Conservation (phyloP, 2,329 filamentous ascomycete genomes). For the Diaporthe vexans region DNA sequence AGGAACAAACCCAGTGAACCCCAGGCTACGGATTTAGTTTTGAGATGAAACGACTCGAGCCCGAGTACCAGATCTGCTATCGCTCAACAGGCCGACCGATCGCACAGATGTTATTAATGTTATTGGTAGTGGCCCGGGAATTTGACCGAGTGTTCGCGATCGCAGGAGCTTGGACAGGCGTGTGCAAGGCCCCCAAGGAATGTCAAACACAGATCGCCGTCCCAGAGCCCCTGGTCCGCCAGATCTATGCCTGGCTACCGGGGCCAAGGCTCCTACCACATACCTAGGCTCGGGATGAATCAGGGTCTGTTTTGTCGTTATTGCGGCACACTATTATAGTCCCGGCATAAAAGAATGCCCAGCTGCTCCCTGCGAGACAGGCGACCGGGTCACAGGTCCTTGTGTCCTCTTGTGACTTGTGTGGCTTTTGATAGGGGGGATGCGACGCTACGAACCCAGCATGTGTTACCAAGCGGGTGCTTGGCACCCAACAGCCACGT, state of each 20-base stretch:
- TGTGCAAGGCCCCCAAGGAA: conserved; percentile 30
- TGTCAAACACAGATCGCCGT: conserved; percentile 39
- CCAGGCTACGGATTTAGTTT: conserved; percentile 19
- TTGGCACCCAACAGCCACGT: conserved; percentile 8
- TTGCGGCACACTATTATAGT: conserved; percentile 28
- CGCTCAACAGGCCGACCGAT: conserved; percentile 19
- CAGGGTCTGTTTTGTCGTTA: conserved; percentile 40
- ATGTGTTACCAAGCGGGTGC: conserved; percentile 21
- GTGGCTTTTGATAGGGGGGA: conserved; percentile 22
- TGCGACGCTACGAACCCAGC: conserved; percentile 20
- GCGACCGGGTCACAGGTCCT: not conserved
- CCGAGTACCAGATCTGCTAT: conserved; percentile 24
- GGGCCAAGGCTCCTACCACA: conserved; percentile 10
- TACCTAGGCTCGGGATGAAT: conserved; percentile 35
- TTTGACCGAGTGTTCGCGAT: conserved; percentile 25
- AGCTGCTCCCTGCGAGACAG: conserved; percentile 20
- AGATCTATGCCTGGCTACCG: conserved; percentile 25
- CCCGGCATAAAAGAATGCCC: conserved; percentile 21
- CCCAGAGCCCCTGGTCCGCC: conserved; percentile 27
- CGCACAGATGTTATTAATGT: conserved; percentile 24
- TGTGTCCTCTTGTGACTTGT: not conserved
- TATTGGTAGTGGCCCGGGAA: conserved; percentile 27
- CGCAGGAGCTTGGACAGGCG: conserved; percentile 15
- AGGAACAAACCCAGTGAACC: not conserved
- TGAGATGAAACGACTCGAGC: conserved; percentile 36